Evolutionary conservation across 768 basidiomycete species (phyloP), one percentile per base, ranked within the genome.

Genomic region (Collybiopsis luxurians): DNA sequence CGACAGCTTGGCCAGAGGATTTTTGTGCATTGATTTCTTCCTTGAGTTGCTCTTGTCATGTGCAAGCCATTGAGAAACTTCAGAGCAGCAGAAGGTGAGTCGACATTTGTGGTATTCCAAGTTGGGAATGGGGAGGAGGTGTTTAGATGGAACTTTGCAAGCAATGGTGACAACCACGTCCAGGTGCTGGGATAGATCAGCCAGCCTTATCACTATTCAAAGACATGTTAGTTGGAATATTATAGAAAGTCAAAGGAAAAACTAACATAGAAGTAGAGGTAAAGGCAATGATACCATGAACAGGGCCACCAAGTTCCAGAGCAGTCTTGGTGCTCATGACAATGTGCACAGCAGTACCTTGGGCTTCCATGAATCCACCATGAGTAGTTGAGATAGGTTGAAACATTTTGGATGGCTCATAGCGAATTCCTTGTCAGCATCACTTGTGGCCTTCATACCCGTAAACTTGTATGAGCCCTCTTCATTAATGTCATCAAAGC

Each of bases 361-460:
- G 92, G 21, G 92, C 83, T 71, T 99, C 97, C 96, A 98, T 95
- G 75, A 95, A 95, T 62, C 97, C 97, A 66, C 95, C 83, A 69
- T 97, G 92, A 61, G 96, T 98, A 10, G 89, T 91, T 1, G 96
- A 98, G 9, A 95, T 90, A 17, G 97, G 97, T 57, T 97, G 89
- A 45, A 97, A 99, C 90, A 98, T 95, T 72, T 99, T 97, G 38
- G 92, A 94, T 5, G 97, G 95, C 72, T 99, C 90, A 97, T 97
- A 3, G 95, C 96, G 67, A 98, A 92, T 71, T 99, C 97, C 28
- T 92, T 92, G 72, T 95, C 92, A 1, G 95, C 89, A 67, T 96
- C 98, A 74, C 90, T 93, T 4, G 97, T 99, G 1, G 97, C 97
- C 74, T 98, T 97, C 97, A 99, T 99, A 79, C 98, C 98, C 49